These are phyloP conservation scores for Hsuehochloa calcarea DNA, from an alignment of 176 grass and related monocot species.

Conservation along the genomic window DNA sequence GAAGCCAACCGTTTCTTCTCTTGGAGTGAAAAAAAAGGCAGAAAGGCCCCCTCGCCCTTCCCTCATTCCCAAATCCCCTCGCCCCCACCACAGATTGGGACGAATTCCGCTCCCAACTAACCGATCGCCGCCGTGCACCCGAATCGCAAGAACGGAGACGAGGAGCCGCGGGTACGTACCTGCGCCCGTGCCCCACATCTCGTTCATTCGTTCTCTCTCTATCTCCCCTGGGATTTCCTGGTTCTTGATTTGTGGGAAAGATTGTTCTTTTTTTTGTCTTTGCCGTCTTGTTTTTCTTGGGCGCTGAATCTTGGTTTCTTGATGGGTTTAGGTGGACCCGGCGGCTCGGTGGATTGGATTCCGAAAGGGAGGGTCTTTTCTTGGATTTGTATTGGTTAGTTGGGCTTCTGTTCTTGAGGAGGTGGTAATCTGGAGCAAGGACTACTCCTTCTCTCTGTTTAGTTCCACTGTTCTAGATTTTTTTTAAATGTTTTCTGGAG, in stretches of 20 bases:
- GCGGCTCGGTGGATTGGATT: not conserved
- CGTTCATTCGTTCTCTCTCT: not conserved
- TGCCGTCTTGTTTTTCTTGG: not conserved
- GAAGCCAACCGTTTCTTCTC: constrained; percentile 31
- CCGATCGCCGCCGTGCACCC: not conserved
- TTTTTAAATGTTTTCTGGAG: not conserved
- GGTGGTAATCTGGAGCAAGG: not conserved
- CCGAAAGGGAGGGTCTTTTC: not conserved
- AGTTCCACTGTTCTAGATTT: constrained; percentile 1
- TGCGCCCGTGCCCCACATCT: not conserved
- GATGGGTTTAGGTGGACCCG: not conserved
- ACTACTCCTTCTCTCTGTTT: not conserved
- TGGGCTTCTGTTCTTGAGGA: not conserved
- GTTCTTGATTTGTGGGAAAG: not conserved
- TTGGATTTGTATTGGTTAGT: not conserved
- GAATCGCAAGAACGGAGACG: not conserved
- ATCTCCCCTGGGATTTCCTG: not conserved
- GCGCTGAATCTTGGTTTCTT: not conserved
- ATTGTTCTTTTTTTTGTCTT: not conserved
- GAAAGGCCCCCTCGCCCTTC: constrained; percentile 8
- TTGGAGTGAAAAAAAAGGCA: constrained; percentile 26
- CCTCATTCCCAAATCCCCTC: constrained; percentile 4
- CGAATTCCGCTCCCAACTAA: not conserved
- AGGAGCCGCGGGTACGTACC: not conserved
- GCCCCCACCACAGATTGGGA: constrained; percentile 25